phyloP scores from a whole-genome alignment of 441 rosid genomes.

The Aquilaria agallochum region DNA sequence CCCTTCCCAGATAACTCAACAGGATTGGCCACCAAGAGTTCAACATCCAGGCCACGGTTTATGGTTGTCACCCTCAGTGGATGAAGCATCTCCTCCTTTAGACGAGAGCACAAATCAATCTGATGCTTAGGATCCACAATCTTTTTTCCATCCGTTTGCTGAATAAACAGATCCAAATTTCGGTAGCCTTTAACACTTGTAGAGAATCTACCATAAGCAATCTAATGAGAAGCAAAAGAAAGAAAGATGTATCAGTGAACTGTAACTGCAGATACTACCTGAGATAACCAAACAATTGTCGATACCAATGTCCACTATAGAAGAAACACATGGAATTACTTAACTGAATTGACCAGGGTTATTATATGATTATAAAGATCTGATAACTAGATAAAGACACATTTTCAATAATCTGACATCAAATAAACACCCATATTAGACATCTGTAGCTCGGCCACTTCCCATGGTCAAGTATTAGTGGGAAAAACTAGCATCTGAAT shows the following conservation, averaged over 20 bases:
- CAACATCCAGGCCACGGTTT: constrained; percentile 59
- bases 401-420: too few relatives aligned
- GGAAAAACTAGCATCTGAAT: too few relatives aligned
- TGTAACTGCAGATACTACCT: too few relatives aligned
- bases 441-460: too few relatives aligned
- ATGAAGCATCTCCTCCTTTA: constrained; percentile 46
- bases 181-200: constrained; percentile 36
- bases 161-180: constrained; percentile 43
- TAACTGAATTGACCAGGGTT: too few relatives aligned
- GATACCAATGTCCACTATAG: too few relatives aligned
- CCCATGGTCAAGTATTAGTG: too few relatives aligned
- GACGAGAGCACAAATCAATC: constrained; percentile 37
- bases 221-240: constrained; percentile 27
- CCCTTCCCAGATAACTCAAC: constrained; percentile 60
- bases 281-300: too few relatives aligned
- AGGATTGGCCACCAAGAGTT: constrained; percentile 58
- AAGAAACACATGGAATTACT: too few relatives aligned
- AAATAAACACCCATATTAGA: too few relatives aligned
- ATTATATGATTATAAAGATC: too few relatives aligned
- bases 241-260: neutral
- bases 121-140: constrained; percentile 39
- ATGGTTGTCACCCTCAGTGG: constrained; percentile 47
- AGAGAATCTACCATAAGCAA: constrained; percentile 56
- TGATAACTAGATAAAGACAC: too few relatives aligned
- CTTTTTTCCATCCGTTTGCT: constrained; percentile 50